phyloP scores from a whole-genome alignment of 202 grass and related monocot species.

The Bolboschoenoplectus hybrid region DNA sequence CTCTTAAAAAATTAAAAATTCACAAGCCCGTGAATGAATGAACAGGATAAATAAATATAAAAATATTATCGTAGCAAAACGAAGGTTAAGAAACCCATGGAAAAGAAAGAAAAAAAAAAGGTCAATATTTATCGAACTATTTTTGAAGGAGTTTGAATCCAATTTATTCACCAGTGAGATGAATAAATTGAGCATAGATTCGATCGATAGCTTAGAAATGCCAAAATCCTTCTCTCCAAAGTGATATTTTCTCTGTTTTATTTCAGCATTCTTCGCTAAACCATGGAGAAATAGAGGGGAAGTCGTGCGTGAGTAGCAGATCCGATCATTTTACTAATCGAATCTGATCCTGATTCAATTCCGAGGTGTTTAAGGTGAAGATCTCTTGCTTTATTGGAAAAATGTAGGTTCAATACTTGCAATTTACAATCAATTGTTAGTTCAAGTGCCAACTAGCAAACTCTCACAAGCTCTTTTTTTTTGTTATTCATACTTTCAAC shows the following conservation, averaged over 20 bases:
- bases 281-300: not conserved
- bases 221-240: not conserved
- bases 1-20: not conserved
- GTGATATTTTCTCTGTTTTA: not conserved
- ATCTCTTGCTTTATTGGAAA: not conserved
- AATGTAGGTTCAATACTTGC: conserved; percentile 1
- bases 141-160: no score
- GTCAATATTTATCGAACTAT: no score
- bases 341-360: not conserved
- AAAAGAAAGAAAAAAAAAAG: no score
- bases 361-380: not conserved
- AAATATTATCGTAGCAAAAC: no score
- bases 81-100: no score
- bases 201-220: not conserved
- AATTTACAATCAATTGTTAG: not conserved
- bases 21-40: not conserved
- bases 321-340: not conserved
- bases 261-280: not conserved
- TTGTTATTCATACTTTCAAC: not conserved
- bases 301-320: not conserved
- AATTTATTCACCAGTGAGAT: not conserved
- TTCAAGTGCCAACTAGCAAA: not conserved
- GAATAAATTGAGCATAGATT: not conserved
- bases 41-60: not conserved
- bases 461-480: not conserved